These are phyloP conservation scores for Selaginella tamariscina DNA, from an alignment of 75 land plant genomes.

Conservation along the genomic window DNA sequence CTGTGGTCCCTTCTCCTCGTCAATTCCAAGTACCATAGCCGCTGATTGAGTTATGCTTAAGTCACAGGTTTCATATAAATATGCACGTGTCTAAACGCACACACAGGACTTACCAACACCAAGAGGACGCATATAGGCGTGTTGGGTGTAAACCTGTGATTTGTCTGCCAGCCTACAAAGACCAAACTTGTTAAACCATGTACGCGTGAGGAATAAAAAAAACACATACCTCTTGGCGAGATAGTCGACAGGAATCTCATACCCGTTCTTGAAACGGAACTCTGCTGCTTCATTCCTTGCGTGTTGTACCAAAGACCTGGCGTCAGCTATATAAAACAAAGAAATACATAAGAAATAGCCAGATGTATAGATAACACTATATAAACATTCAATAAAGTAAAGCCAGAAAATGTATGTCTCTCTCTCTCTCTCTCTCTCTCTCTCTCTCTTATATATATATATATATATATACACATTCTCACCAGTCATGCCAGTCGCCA, in stretches of 20 bases:
- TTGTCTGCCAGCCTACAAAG: slow-evolving; percentile 81
- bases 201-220: neutral
- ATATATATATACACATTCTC: too few species aligned
- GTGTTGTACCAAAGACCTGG: slow-evolving; percentile 72
- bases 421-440: too few species aligned
- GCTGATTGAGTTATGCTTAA: slow-evolving; percentile 24
- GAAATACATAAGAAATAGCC: too few species aligned
- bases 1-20: slow-evolving; percentile 81
- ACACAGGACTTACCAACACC: slow-evolving; percentile 53
- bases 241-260: slow-evolving; percentile 77
- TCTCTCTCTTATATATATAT: too few species aligned
- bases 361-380: too few species aligned
- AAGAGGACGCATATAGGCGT: slow-evolving; percentile 95
- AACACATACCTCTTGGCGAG: slow-evolving; percentile 57
- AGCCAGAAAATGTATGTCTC: too few species aligned
- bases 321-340: slow-evolving; percentile 51
- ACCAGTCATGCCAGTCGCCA: slow-evolving; percentile 98
- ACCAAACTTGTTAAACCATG: neutral
- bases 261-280: slow-evolving; percentile 71
- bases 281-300: slow-evolving; percentile 88
- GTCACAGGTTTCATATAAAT: neutral
- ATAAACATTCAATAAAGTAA: too few species aligned
- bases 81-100: neutral
- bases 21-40: slow-evolving; percentile 86
- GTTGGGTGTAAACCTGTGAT: slow-evolving; percentile 89